Evolutionary conservation across 2,329 filamentous ascomycete genomes (phyloP).

Genomic region (Xylaria sp.): DNA sequence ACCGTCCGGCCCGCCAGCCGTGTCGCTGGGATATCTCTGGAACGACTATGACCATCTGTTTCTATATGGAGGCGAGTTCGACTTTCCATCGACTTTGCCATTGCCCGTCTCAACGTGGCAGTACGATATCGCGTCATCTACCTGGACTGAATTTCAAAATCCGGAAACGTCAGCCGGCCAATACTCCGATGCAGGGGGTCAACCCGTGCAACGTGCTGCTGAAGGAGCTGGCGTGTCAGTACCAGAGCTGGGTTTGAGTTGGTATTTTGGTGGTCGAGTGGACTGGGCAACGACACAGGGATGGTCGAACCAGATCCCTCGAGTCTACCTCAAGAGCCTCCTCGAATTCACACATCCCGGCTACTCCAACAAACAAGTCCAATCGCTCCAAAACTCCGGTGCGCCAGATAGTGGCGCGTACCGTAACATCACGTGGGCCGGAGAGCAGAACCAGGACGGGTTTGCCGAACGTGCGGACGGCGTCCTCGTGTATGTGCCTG

Average conservation of each 20-base stretch:
- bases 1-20: conserved; percentile 75
- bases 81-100: conserved; percentile 69
- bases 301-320: conserved; percentile 72
- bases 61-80: conserved; percentile 80
- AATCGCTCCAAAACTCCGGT: conserved; percentile 63
- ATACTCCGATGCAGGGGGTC: conserved; percentile 65
- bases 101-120: conserved; percentile 73
- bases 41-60: conserved; percentile 75
- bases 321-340: conserved; percentile 78
- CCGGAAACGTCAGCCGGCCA: conserved; percentile 72
- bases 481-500: conserved; percentile 77
- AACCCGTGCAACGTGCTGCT: conserved; percentile 73
- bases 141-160: conserved; percentile 71
- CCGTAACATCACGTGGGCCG: conserved; percentile 79
- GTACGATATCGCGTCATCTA: conserved; percentile 69
- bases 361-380: conserved; percentile 71
- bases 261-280: conserved; percentile 82
- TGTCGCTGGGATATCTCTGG: conserved; percentile 81
- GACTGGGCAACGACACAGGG: conserved; percentile 69
- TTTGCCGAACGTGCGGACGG: conserved; percentile 82
- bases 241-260: conserved; percentile 75
- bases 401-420: conserved; percentile 73
- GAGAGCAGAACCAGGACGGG: conserved; percentile 71
- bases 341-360: conserved; percentile 82
- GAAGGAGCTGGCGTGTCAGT: conserved; percentile 80